Base-by-base conservation (phyloP, 805 yeast species). In the Candida insectorum region DNA sequence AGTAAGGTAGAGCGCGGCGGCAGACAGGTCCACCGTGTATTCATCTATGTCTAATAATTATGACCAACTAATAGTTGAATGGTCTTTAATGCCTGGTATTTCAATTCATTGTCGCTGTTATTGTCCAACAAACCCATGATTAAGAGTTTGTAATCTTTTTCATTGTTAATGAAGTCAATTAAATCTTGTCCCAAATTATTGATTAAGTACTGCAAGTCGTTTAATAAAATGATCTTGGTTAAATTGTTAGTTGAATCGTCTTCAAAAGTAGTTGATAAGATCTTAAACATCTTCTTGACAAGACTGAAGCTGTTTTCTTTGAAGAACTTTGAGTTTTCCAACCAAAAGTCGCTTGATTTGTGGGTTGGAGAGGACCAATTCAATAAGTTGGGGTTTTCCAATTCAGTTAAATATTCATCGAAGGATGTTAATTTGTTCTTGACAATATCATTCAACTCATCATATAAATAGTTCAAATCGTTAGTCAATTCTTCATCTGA, bases 41-140 rank as follows among this genome's bases (percentile, higher is more conserved):
- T n/a, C n/a, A n/a, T n/a, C n/a, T n/a, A n/a, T n/a, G n/a, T n/a
- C n/a, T 35, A 35, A 26, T 30, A 35, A 12, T 17, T 26, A 16
- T 86, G 87, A 3, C 96, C 87, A 34, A 93, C 94, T 49, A 93
- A 77, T 37, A 81, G 75, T 66, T 93, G 98, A n/a, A 96, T 86
- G 4, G 97, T 88, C 58, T 85, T 86, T 53, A 93, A 74, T 2
- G 97, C 97, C 66, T 91, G 96, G 56, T 83, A 93, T 56, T 91
- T 85, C 45, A 93, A 89, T 54, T 86, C 93, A 15, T 89, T 74
- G 56, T 88, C 89, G 37, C 80, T 77, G 51, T 76, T 79, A 38
- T 58, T 54, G 17, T 65, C 73, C 78, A 93, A 79, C 43, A 88
- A 69, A 41, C 75, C 75, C 97, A 93, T 91, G 37, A 93, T 77